Percentiles rank a stretch among this genome's conserved stretches.
Conservation (phyloP, 108 stramenopile species). For the Cyclotella kingstonii region DNA sequence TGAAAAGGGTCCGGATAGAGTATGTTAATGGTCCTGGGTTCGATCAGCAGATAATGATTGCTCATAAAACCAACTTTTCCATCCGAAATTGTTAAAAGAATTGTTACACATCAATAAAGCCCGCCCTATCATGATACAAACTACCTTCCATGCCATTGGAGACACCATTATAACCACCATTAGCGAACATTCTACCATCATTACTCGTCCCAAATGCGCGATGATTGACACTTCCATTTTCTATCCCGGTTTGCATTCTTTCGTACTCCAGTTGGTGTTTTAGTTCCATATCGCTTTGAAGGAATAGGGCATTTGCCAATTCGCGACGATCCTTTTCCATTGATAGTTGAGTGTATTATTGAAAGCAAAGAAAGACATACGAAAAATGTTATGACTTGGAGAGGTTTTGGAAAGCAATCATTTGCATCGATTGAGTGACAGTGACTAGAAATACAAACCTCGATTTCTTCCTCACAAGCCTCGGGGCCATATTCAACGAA, state of each 20-base stretch:
- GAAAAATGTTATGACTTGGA: too few relatives aligned
- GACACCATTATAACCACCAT: too few relatives aligned
- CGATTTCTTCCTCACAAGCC: too few relatives aligned
- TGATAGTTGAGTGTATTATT: too few relatives aligned
- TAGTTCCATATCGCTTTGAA: constrained; percentile 2
- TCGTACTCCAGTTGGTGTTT: not conserved
- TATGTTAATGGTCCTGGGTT: too few relatives aligned
- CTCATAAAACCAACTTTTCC: not conserved
- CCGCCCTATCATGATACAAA: constrained; percentile 1
- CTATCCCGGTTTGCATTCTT: constrained; percentile 4
- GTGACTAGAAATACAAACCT: too few relatives aligned
- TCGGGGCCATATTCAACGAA: too few relatives aligned
- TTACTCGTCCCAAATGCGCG: not conserved
- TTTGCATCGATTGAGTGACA: too few relatives aligned
- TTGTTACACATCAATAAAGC: constrained; percentile 4
- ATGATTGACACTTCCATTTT: not conserved
- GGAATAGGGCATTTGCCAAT: constrained; percentile 1
- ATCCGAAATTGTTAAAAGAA: not conserved
- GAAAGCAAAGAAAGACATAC: too few relatives aligned
- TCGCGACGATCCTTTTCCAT: constrained; percentile 5
- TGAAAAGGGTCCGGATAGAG: too few relatives aligned
- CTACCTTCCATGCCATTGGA: not conserved
- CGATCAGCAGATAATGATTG: not conserved
- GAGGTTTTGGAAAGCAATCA: too few relatives aligned
- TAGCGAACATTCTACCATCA: too few relatives aligned